Evolutionary conservation across 139 green algal species (phyloP).

Genomic region (Gonium pectorale): DNA sequence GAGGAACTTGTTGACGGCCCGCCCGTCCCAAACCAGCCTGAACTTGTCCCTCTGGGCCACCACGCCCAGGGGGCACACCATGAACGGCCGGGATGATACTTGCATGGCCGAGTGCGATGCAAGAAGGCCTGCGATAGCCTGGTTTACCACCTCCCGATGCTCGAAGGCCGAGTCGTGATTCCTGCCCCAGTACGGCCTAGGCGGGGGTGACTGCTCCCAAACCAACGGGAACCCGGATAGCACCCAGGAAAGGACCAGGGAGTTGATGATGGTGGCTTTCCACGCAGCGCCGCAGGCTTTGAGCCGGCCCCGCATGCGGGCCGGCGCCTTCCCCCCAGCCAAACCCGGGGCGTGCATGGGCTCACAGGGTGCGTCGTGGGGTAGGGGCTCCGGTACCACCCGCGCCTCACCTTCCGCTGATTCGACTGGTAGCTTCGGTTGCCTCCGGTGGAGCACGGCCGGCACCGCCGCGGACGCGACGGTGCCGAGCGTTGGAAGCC

Average conservation of each 20-base stretch:
- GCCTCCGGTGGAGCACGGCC: too few species aligned
- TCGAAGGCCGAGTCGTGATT: conserved; percentile 10
- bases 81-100: not conserved
- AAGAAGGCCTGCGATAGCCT: not conserved
- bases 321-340: not conserved
- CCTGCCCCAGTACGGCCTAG: not conserved
- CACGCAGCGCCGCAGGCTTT: not conserved
- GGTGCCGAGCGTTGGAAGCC: not conserved
- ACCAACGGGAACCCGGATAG: not conserved
- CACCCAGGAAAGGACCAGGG: conserved; percentile 4
- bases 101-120: not conserved
- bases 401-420: too few species aligned
- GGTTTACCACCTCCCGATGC: not conserved
- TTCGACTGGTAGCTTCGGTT: too few species aligned
- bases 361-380: too few species aligned
- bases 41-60: not conserved
- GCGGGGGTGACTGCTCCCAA: not conserved
- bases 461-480: too few species aligned
- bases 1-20: not conserved
- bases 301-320: not conserved
- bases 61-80: conserved; percentile 8
- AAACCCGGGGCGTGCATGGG: not conserved
- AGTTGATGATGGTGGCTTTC: not conserved
- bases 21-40: not conserved
- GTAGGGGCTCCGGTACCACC: too few species aligned